phyloP scores from a whole-genome alignment of 305 asterid species.

The Fraxinus paxiana region DNA sequence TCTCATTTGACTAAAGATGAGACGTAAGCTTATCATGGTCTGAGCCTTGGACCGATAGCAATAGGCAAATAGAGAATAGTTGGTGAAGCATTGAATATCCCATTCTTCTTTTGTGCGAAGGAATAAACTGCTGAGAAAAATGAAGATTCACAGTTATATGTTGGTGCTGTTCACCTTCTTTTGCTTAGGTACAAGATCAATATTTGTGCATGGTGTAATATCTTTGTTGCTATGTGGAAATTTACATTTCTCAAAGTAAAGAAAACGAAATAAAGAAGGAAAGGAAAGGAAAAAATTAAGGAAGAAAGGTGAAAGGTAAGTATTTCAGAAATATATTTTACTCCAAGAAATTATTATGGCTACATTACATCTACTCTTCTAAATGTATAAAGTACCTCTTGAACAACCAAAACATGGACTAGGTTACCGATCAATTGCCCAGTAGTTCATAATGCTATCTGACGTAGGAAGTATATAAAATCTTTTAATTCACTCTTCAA shows the following conservation, averaged over 20 bases:
- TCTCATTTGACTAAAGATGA: not conserved
- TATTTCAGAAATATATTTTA: not conserved
- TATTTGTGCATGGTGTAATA: not conserved
- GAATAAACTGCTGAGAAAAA: not conserved
- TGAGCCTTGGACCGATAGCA: not conserved
- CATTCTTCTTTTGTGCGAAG: not conserved
- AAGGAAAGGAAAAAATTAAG: not conserved
- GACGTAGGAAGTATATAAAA: not conserved
- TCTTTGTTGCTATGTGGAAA: not conserved
- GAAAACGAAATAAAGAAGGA: not conserved
- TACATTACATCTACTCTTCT: not conserved
- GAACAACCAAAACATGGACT: not conserved
- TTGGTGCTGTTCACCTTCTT: not conserved
- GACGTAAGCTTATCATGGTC: not conserved
- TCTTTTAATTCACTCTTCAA: not conserved
- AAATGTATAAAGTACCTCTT: not conserved
- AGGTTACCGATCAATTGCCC: not conserved
- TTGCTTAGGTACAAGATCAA: not conserved
- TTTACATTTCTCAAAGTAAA: not conserved
- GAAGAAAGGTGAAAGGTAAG: not conserved
- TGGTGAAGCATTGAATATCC: not conserved
- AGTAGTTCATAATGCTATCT: not conserved
- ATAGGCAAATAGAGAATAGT: not conserved
- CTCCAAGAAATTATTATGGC: not conserved
- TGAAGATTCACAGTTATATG: not conserved